phyloP scores from a whole-genome alignment of 345 rosid genomes.

The Populus alba region DNA sequence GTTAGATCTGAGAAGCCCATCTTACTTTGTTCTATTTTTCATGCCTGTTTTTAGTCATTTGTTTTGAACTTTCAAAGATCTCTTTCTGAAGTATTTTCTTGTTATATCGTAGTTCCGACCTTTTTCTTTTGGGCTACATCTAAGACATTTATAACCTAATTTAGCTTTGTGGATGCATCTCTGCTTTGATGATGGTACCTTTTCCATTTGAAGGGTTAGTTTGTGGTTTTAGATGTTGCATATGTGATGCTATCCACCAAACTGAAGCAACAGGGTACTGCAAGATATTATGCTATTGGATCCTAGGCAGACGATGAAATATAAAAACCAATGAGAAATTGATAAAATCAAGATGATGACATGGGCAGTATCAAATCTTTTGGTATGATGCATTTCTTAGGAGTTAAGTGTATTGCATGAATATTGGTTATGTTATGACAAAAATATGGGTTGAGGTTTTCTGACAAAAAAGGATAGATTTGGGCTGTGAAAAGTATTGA shows the following conservation, averaged over 20 bases:
- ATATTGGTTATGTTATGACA: too few species aligned
- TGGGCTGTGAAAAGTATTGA: neutral
- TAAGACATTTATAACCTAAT: neutral
- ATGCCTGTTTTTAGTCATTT: neutral
- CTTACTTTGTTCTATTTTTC: neutral
- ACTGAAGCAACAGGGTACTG: neutral
- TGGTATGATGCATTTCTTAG: conserved; percentile 3
- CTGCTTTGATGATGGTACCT: neutral
- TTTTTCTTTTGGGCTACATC: neutral
- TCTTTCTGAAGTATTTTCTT: neutral
- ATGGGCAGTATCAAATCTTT: neutral
- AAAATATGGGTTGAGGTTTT: neutral
- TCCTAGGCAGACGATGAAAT: neutral
- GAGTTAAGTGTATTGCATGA: neutral
- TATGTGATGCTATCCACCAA: neutral
- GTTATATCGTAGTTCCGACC: neutral
- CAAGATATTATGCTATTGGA: neutral
- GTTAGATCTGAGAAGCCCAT: too few species aligned
- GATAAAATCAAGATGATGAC: neutral
- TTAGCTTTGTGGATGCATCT: neutral
- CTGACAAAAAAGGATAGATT: neutral
- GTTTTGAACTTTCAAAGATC: neutral
- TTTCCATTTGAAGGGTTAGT: neutral
- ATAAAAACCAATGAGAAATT: neutral
- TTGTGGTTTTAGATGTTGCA: neutral